Evolutionary conservation across 2,329 filamentous ascomycete genomes (phyloP).

Genomic region (Pochonia chlamydosporia): DNA sequence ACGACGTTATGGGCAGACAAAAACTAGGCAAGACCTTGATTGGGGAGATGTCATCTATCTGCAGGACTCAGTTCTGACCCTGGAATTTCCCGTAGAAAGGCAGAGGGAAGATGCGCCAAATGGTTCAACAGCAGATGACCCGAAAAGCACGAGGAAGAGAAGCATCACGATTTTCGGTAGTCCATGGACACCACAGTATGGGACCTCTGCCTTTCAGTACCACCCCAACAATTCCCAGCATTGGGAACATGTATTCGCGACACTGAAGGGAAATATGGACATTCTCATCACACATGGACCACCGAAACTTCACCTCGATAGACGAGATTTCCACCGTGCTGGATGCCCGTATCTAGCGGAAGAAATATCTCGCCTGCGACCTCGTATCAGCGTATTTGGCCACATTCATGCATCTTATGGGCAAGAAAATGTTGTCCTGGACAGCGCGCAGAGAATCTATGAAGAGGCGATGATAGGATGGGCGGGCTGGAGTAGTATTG

Average conservation of each 20-base stretch:
- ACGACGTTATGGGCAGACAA: slow-evolving; percentile 13
- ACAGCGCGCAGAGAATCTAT: slow-evolving; percentile 12
- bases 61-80: slow-evolving; percentile 8
- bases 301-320: slow-evolving; percentile 18
- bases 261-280: slow-evolving; percentile 8
- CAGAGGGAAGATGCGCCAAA: background rate
- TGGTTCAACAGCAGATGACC: background rate
- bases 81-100: slow-evolving; percentile 7
- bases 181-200: slow-evolving; percentile 18
- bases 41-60: slow-evolving; percentile 18
- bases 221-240: slow-evolving; percentile 6
- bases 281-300: slow-evolving; percentile 20
- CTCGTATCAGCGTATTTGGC: slow-evolving; percentile 16
- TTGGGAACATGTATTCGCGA: slow-evolving; percentile 11
- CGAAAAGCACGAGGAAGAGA: background rate
- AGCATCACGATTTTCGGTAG: slow-evolving; percentile 16
- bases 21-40: slow-evolving; percentile 12
- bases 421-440: slow-evolving; percentile 14
- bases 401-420: slow-evolving; percentile 19
- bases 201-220: slow-evolving; percentile 21
- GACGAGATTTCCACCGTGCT: slow-evolving; percentile 16
- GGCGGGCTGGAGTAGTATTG: slow-evolving; percentile 13
- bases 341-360: slow-evolving; percentile 16
- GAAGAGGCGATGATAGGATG: slow-evolving; percentile 16
- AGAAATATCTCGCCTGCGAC: slow-evolving; percentile 13